A percentile compares a stretch with the other conserved stretches of the same genome.
Conservation (phyloP, 2,329 filamentous ascomycete species). For the Fusarium veterinarium region DNA sequence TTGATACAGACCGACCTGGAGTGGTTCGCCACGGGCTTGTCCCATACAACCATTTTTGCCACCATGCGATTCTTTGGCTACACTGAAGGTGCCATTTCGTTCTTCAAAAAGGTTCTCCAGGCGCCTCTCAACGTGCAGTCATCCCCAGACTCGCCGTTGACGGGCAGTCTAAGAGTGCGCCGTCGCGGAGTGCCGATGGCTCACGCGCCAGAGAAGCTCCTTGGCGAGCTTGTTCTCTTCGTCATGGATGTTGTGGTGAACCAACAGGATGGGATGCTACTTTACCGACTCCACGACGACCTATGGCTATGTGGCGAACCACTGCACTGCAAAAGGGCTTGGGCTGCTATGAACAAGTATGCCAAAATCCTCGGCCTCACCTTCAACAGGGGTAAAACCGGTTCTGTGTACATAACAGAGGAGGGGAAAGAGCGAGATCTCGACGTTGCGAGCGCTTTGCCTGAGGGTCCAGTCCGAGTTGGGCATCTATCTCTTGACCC, state of each 20-base stretch:
- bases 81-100: neutral
- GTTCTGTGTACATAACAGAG: neutral
- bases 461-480: neutral
- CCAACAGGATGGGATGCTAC: neutral
- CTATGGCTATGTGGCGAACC: neutral
- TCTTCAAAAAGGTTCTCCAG: neutral
- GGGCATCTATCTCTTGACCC: neutral
- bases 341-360: neutral
- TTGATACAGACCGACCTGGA: conserved; percentile 1
- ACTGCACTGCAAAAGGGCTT: neutral
- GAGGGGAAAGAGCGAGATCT: rapidly evolving
- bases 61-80: conserved; percentile 2
- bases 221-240: conserved; percentile 4
- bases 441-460: neutral
- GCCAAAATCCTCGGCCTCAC: neutral
- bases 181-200: conserved; percentile 3
- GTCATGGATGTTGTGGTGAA: conserved; percentile 4
- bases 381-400: neutral
- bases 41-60: neutral
- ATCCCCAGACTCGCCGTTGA: neutral
- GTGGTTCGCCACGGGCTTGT: neutral
- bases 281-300: neutral
- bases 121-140: conserved; percentile 3
- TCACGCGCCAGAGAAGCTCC: neutral
- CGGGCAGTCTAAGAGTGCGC: neutral